Evolutionary conservation across 257 asterid genomes (phyloP), one percentile per base, ranked within the genome.

Genomic region (Rubia yunnanensis): DNA sequence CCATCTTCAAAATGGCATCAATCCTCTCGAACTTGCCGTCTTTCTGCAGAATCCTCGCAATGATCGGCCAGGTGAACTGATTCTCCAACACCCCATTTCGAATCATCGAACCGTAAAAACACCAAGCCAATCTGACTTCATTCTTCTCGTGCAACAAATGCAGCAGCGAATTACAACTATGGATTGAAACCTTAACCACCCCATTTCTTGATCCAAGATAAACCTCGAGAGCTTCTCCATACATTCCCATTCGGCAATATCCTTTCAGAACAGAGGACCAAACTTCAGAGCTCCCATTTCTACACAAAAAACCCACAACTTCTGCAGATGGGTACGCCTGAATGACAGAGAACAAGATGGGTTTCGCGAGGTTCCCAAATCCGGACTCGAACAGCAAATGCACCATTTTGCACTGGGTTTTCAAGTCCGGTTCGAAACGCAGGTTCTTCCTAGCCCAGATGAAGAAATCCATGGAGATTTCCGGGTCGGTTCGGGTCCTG

Each of bases 371-470:
- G 55, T 60, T 66, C 52, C 79, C 52, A 15, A 72, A 75, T 39
- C 82, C 83, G n/a, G 91, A 82, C 57, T 82, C 85, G 68, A 66
- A 70, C 20, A 91, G 82, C 1, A 86, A 67, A 69, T 72, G 76
- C 57, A 71, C 69, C 75, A 91, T 63, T 55, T 70, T 83, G 71
- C 86, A 86, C 70, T 64, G 84, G 70, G 72, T 64, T 36, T 60
- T 58, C 55, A 82, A 75, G 68, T 86, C 98, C 20, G 95, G 95
- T 61, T 76, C 68, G 72, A 91, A 86, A 11, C 65, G 82, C n/a
- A 81, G 83, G 35, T 71, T 77, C 50, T 72, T 76, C 71, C 74
- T 74, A n/a, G 88, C 88, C 86, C 88, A 86, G 18, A 78, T 74
- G 81, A 79, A 88, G 88, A 91, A 91, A 49, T 53, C 50, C 54